phyloP scores from a whole-genome alignment of 2,329 filamentous ascomycete species.

The Sporothrix humicola region DNA sequence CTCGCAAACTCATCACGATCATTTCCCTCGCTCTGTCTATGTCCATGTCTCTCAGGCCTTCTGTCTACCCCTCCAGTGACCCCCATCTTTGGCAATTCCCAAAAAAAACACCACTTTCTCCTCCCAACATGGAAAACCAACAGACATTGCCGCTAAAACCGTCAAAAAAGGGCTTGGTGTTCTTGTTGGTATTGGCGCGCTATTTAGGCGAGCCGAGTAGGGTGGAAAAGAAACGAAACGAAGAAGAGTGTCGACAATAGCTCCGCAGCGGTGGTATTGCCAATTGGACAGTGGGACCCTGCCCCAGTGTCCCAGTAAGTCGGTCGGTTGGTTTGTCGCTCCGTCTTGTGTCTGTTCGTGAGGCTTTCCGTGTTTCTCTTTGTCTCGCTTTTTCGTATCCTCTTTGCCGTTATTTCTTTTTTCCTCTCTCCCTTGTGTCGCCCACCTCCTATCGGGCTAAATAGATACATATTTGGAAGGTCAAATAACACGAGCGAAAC shows the following conservation, averaged over 20 bases:
- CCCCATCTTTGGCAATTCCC: no score
- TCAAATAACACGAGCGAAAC: not conserved
- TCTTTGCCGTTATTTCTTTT: not conserved
- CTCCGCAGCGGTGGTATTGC: no score
- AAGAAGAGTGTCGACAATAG: no score
- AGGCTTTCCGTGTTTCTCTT: not conserved
- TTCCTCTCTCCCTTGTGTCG: not conserved
- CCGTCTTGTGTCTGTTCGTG: not conserved
- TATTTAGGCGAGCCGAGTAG: conserved; percentile 14
- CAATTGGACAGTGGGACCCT: no score
- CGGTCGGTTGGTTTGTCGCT: conserved; percentile 12
- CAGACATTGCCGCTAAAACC: not conserved
- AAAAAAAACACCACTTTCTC: no score
- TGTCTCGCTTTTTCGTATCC: not conserved
- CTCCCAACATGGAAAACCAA: no score
- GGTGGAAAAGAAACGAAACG: not conserved
- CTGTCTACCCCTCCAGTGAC: not conserved
- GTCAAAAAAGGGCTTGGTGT: not conserved
- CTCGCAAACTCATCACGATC: no score
- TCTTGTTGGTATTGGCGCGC: not conserved
- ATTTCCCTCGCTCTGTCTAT: no score
- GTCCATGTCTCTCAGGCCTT: not conserved
- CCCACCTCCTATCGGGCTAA: not conserved
- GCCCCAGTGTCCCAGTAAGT: not conserved
- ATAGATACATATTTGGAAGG: not conserved